Evolutionary conservation across 2,329 filamentous ascomycete genomes (phyloP).

Genomic region (Nemania diffusa): DNA sequence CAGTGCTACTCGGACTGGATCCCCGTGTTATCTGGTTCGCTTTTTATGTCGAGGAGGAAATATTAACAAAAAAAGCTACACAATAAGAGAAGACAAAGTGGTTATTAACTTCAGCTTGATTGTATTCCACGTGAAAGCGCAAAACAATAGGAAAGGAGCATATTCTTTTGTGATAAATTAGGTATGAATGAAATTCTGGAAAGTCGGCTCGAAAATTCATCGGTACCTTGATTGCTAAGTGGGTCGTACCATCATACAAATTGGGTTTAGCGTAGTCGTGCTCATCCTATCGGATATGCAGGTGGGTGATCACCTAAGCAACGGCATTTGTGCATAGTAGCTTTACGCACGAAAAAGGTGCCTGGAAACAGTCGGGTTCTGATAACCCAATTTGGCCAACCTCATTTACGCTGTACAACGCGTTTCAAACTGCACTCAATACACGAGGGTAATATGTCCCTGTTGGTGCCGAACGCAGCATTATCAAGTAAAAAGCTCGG

Average conservation of each 20-base stretch:
- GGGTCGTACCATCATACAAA: background rate
- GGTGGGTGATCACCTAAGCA: no score
- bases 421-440: no score
- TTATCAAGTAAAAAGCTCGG: no score
- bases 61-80: background rate
- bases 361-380: no score
- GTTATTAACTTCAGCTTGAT: background rate
- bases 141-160: background rate
- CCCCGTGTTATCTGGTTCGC: background rate
- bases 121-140: slow-evolving; percentile 11
- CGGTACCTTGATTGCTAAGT: background rate
- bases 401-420: no score
- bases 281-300: no score
- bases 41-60: background rate
- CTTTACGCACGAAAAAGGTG: no score
- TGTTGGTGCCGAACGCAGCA: no score
- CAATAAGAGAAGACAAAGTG: slow-evolving; percentile 6
- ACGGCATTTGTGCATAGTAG: no score
- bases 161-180: background rate
- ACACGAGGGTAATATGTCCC: no score
- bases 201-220: background rate
- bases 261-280: no score
- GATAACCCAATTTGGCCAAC: no score
- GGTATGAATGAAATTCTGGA: slow-evolving; percentile 1
- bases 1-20: background rate